A percentile compares a stretch with the other conserved stretches of the same genome.
Conservation (phyloP, 768 basidiomycete species). For the Daedaleopsis sinensis region DNA sequence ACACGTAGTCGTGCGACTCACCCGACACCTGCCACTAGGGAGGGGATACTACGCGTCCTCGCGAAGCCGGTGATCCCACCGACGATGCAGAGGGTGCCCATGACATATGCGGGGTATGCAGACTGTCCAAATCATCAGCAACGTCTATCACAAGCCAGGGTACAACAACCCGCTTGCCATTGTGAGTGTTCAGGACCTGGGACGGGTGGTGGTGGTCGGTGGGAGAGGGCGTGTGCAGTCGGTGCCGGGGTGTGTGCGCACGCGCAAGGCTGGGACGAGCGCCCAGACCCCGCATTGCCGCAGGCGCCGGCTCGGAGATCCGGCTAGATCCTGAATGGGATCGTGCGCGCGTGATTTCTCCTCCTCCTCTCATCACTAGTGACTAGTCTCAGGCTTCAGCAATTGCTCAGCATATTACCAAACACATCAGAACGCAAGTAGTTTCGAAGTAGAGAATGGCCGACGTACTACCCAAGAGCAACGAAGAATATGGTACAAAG, state of each 20-base stretch:
- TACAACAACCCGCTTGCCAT: conserved; percentile 6
- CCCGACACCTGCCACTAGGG: conserved; percentile 82
- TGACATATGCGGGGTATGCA: conserved; percentile 78
- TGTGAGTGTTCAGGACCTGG: conserved; percentile 1
- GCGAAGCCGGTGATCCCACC: conserved; percentile 77
- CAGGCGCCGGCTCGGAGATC: conserved; percentile 18
- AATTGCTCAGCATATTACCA: not conserved
- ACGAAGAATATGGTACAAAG: conserved; percentile 69
- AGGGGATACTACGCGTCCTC: conserved; percentile 77
- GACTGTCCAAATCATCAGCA: conserved; percentile 47
- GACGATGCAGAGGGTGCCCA: conserved; percentile 75
- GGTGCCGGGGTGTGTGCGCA: conserved; percentile 8
- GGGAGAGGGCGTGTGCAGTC: conserved; percentile 13
- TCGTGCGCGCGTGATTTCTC: not conserved
- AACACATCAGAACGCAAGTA: not conserved
- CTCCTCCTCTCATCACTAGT: not conserved
- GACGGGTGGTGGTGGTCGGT: conserved; percentile 13
- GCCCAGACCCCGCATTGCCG: conserved; percentile 17
- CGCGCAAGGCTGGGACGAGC: not conserved
- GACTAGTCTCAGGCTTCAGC: too few species aligned
- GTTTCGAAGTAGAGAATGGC: not conserved
- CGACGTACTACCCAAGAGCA: conserved; percentile 54
- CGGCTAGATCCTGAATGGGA: not conserved
- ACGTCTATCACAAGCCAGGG: not conserved
- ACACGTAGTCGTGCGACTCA: conserved; percentile 28